Percentiles rank a stretch among this genome's conserved stretches.
Conservation (phyloP, 2,329 filamentous ascomycete species). For the Hymenoscyphus occultus region DNA sequence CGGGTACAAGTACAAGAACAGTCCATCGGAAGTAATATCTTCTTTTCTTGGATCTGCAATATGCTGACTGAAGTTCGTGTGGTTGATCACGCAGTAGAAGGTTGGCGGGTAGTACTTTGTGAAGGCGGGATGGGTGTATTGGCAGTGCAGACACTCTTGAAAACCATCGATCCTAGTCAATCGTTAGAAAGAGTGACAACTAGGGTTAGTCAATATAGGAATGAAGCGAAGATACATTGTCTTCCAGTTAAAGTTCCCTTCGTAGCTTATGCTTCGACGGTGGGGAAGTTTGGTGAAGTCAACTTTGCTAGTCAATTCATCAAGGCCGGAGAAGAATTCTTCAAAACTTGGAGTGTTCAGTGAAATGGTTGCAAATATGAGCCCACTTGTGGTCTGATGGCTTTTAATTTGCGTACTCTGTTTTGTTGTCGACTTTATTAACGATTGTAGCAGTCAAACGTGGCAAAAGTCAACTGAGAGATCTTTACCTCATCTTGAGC, state of each 20-base stretch:
- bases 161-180: constrained; percentile 50
- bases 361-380: constrained; percentile 51
- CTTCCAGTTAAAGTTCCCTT: constrained; percentile 58
- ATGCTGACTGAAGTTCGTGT: constrained; percentile 54
- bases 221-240: constrained; percentile 43
- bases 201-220: not conserved
- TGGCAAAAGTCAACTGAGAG: not conserved
- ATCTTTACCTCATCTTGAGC: constrained; percentile 27
- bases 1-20: constrained; percentile 58
- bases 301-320: constrained; percentile 46
- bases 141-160: constrained; percentile 57
- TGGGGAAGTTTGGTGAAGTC: constrained; percentile 54
- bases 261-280: constrained; percentile 51
- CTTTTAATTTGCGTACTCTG: constrained; percentile 32
- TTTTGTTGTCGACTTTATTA: not conserved
- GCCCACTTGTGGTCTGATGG: constrained; percentile 48
- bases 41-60: constrained; percentile 51
- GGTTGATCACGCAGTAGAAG: constrained; percentile 53
- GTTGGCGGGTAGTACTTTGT: constrained; percentile 53
- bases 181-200: too few species aligned
- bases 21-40: constrained; percentile 43
- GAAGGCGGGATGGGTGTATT: constrained; percentile 57
- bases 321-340: constrained; percentile 52
- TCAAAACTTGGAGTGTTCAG: constrained; percentile 47
- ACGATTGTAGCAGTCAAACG: not conserved